phyloP scores from a whole-genome alignment of 2,329 filamentous ascomycete species.

The Alternaria brassicicola region DNA sequence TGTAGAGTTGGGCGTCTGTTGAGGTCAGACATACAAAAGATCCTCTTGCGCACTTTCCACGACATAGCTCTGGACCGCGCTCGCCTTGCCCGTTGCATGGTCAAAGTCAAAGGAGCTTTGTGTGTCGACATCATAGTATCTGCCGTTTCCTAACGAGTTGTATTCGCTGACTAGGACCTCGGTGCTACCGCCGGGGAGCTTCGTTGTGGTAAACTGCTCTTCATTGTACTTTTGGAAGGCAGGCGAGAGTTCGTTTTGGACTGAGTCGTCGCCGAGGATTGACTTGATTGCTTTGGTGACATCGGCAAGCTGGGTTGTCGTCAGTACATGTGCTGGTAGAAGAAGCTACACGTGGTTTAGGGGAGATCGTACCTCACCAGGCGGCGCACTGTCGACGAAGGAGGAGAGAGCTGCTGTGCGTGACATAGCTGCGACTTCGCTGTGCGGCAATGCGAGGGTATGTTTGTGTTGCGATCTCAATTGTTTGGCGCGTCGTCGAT shows the following conservation, averaged over 20 bases:
- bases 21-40: conserved; percentile 68
- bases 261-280: conserved; percentile 71
- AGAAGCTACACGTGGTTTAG: not conserved
- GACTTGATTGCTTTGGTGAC: conserved; percentile 92
- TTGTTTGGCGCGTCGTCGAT: conserved; percentile 14
- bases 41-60: conserved; percentile 78
- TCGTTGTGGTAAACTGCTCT: conserved; percentile 86
- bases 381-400: conserved; percentile 92
- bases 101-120: conserved; percentile 89
- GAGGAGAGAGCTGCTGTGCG: conserved; percentile 61
- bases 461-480: conserved; percentile 9
- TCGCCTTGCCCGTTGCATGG: conserved; percentile 84
- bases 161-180: conserved; percentile 82
- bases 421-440: conserved; percentile 36
- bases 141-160: conserved; percentile 78
- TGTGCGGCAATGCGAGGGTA: not conserved
- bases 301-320: conserved; percentile 72
- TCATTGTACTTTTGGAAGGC: conserved; percentile 97
- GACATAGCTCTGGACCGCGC: conserved; percentile 76
- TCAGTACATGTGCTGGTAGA: conserved; percentile 25
- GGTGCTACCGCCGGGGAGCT: conserved; percentile 84
- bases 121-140: conserved; percentile 90
- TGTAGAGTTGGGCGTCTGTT: not conserved
- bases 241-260: conserved; percentile 75
- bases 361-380: conserved; percentile 79